Evolutionary conservation across 2,329 filamentous ascomycete genomes (phyloP).

Genomic region (Leptographium galeiforme): DNA sequence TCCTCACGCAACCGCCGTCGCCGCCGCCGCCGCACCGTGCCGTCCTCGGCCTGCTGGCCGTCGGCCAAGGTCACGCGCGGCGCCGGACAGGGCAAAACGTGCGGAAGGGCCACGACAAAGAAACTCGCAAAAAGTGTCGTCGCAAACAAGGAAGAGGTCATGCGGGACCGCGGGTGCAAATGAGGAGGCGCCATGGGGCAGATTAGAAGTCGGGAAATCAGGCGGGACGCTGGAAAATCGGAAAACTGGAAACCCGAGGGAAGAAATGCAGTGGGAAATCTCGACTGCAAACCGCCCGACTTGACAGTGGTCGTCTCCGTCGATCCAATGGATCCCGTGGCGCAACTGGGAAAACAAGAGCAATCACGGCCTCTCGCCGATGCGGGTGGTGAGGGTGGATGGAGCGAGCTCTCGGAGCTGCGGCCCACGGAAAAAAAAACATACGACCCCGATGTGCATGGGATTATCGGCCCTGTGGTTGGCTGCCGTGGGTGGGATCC

Average conservation of each 20-base stretch:
- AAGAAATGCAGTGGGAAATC: too few relatives aligned
- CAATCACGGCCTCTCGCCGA: not conserved
- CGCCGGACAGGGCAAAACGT: slow-evolving; percentile 82
- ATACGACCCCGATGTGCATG: not conserved
- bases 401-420: not conserved
- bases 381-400: not conserved
- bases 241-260: too few relatives aligned
- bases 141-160: slow-evolving; percentile 88
- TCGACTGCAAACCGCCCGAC: too few relatives aligned
- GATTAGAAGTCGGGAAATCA: slow-evolving; percentile 9
- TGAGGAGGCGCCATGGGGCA: slow-evolving; percentile 64
- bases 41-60: slow-evolving; percentile 35
- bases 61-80: slow-evolving; percentile 65
- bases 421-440: not conserved
- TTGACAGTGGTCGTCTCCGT: not conserved
- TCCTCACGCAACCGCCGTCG: slow-evolving; percentile 15
- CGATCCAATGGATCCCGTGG: not conserved
- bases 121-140: slow-evolving; percentile 85
- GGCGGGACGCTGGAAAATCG: not conserved
- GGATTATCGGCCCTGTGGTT: not conserved
- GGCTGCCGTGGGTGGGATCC: not conserved
- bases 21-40: slow-evolving; percentile 22
- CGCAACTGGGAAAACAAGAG: not conserved
- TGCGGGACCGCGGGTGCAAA: slow-evolving; percentile 84
- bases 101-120: slow-evolving; percentile 80